Percentiles rank a stretch among this genome's conserved stretches.
These are phyloP conservation scores for Eucalyptus leucophloia DNA, from an alignment of 345 rosid genomes.

Conservation along the genomic window DNA sequence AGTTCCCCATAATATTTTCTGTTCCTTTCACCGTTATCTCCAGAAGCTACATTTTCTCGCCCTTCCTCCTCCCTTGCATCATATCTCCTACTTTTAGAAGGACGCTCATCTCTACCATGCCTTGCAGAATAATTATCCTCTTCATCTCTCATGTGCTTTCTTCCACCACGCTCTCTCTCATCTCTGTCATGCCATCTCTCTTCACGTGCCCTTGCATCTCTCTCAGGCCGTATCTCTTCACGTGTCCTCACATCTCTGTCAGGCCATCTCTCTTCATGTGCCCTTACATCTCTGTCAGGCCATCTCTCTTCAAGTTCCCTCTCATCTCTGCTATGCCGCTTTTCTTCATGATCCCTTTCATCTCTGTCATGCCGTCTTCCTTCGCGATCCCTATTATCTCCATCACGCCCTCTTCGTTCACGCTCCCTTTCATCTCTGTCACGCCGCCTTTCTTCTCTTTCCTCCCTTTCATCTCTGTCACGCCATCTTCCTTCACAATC, in stretches of 20 bases:
- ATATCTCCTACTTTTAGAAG: neutral
- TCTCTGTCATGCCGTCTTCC: slow-evolving; percentile 1
- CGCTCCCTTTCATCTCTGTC: slow-evolving; percentile 7
- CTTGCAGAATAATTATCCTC: neutral
- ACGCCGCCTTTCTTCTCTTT: neutral
- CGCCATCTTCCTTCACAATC: neutral
- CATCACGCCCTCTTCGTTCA: neutral
- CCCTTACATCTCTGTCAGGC: neutral
- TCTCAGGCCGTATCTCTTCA: neutral
- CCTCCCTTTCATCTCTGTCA: slow-evolving; percentile 9
- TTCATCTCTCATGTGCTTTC: neutral
- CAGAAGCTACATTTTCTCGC: neutral
- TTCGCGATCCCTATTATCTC: slow-evolving; percentile 5
- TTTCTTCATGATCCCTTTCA: slow-evolving; percentile 6
- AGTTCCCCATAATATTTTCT: neutral
- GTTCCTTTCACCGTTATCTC: neutral
- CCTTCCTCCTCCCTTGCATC: neutral
- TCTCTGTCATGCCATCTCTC: neutral
- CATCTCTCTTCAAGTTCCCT: slow-evolving; percentile 2
- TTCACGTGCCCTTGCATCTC: neutral
- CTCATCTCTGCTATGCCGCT: neutral
- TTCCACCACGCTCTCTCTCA: neutral
- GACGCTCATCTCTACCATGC: neutral
- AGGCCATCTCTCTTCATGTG: neutral
- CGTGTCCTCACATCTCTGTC: neutral